Percentiles rank a stretch among this genome's conserved stretches.
Conservation (phyloP, 768 basidiomycete species). For the Roridomyces roridus region DNA sequence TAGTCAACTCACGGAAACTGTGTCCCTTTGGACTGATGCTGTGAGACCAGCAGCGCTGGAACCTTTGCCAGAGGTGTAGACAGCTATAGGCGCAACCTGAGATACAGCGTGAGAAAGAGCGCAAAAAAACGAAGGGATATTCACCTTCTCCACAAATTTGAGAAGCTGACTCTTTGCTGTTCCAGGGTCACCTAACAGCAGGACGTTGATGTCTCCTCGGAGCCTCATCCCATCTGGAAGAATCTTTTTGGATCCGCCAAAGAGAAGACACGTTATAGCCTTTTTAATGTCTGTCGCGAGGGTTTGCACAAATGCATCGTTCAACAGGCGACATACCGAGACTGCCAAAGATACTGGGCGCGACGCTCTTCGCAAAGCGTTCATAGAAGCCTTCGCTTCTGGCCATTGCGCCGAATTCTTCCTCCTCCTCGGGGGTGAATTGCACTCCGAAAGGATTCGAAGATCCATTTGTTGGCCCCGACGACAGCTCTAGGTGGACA, state of each 20-base stretch:
- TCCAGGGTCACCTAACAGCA: constrained; percentile 96
- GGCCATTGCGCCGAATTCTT: constrained; percentile 93
- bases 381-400: constrained; percentile 91
- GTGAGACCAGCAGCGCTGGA: constrained; percentile 98
- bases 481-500: constrained; percentile 89
- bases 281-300: constrained; percentile 98
- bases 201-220: constrained; percentile 96
- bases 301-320: no score
- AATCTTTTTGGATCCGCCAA: constrained; percentile 97
- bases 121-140: background rate
- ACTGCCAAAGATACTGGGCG: constrained; percentile 96
- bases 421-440: constrained; percentile 96
- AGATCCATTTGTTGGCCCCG: constrained; percentile 70
- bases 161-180: constrained; percentile 98
- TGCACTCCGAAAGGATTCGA: constrained; percentile 87
- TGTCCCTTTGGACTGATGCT: constrained; percentile 94
- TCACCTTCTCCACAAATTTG: constrained; percentile 96
- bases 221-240: constrained; percentile 97
- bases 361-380: constrained; percentile 91
- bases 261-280: constrained; percentile 93
- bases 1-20: constrained; percentile 71
- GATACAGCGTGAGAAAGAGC: background rate
- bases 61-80: constrained; percentile 98
- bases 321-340: constrained; percentile 60
- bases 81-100: constrained; percentile 95